phyloP scores from a whole-genome alignment of 2,329 filamentous ascomycete genomes.

The Fusarium siculi region DNA sequence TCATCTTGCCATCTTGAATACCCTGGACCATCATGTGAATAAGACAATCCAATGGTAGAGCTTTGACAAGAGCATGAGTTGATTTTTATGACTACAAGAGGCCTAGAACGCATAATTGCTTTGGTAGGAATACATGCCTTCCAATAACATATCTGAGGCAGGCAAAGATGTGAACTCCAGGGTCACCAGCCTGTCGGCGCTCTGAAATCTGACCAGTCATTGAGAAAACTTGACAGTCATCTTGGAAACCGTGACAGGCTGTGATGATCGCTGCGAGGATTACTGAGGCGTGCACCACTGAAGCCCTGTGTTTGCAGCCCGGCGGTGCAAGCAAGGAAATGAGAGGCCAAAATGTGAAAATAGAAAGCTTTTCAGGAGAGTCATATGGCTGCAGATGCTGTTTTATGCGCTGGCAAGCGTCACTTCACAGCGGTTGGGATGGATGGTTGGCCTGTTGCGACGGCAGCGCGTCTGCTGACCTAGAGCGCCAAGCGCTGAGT shows the following conservation, averaged over 20 bases:
- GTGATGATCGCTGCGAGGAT: conserved; percentile 24
- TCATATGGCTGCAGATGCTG: conserved; percentile 40
- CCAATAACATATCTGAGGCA: conserved; percentile 3
- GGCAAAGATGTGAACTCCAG: conserved; percentile 21
- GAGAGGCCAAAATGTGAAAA: conserved; percentile 32
- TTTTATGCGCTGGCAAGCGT: conserved; percentile 45
- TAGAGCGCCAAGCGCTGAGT: conserved; percentile 36
- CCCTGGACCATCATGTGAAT: neutral
- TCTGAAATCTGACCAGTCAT: conserved; percentile 38
- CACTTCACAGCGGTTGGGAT: conserved; percentile 18
- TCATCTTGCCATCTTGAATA: neutral
- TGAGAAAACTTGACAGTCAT: conserved; percentile 28
- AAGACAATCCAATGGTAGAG: neutral
- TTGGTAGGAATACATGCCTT: neutral
- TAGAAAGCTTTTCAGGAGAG: conserved; percentile 15
- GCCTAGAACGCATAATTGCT: neutral
- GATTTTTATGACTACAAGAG: neutral
- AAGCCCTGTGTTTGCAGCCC: conserved; percentile 7
- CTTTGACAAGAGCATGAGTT: neutral
- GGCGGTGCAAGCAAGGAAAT: conserved; percentile 27
- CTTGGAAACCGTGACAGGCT: conserved; percentile 27
- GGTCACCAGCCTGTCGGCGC: conserved; percentile 8
- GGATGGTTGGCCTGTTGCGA: conserved; percentile 28
- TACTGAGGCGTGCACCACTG: neutral
- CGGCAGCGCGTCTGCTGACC: conserved; percentile 39